phyloP scores from a whole-genome alignment of 257 asterid genomes.

The Solanum lycopersicoides region DNA sequence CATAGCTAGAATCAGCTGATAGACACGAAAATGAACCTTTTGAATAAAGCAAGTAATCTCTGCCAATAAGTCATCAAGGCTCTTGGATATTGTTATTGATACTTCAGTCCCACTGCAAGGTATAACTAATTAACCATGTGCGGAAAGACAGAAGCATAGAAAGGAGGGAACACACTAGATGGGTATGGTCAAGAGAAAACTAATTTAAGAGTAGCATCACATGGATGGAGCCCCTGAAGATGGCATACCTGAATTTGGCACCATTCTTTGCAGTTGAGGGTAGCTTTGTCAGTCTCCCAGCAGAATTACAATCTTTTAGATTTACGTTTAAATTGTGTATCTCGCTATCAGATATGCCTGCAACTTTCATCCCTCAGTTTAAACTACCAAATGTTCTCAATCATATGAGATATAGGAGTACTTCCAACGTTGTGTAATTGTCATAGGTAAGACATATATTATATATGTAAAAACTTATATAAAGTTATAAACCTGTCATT shows the following conservation, averaged over 20 bases:
- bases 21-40: slow-evolving; percentile 46
- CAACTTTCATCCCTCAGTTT: slow-evolving; percentile 11
- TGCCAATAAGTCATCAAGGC: slow-evolving; percentile 27
- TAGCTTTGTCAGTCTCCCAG: slow-evolving; percentile 44
- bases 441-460: background rate
- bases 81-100: slow-evolving; percentile 38
- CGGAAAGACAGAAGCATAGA: background rate
- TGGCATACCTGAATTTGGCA: slow-evolving; percentile 62
- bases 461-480: background rate
- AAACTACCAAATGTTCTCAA: background rate
- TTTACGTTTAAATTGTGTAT: slow-evolving; percentile 43
- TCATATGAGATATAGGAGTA: background rate
- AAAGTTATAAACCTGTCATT: background rate
- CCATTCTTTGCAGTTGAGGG: slow-evolving; percentile 52
- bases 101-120: slow-evolving; percentile 68
- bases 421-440: background rate
- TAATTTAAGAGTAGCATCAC: background rate
- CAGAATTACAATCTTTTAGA: slow-evolving; percentile 32
- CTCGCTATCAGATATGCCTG: slow-evolving; percentile 60
- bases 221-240: slow-evolving; percentile 1
- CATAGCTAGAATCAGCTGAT: background rate
- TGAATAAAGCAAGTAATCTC: slow-evolving; percentile 30
- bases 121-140: background rate
- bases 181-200: slow-evolving; percentile 2
- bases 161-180: background rate